Evolutionary conservation across 768 basidiomycete genomes (phyloP), one percentile per base, ranked within the genome.

Genomic region (Galerina sulciceps): DNA sequence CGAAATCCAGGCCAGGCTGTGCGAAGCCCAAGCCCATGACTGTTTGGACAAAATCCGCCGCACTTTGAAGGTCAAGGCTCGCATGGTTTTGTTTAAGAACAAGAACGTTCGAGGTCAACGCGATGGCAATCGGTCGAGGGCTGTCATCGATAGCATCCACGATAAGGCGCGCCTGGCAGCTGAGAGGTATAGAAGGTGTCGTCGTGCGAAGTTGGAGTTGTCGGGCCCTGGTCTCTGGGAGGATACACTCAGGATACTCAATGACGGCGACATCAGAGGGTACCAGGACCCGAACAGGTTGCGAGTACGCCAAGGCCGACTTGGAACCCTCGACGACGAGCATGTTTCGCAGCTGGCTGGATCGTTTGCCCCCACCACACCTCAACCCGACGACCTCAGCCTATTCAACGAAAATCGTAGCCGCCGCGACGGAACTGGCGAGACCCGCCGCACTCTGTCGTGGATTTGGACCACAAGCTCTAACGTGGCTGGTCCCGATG

Each of bases 251-350:
- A 23, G 20, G 22, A 15, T 43, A 2, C 51, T 66, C 2, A 14
- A 20, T 2, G 60, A 66, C 37, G 45, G 13, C 1, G 62, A 66
- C 34, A 53, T 66, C 17, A 23, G 62, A 5, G 54, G 54, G 2
- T 65, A 62, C 44, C 54, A 59, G 18, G 64, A 65, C 36, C 58
- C 64, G 13, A 34, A 57, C 10, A 10, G 31, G 9, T 38, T 59
- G 2, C 52, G n/a, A 13, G 3, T 10, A 13, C 34, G 26, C n/a
- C 17, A n/a, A 1, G 54, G 50, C 2, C 55, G 20, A 60, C 64
- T 10, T 60, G 75, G 11, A 1, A 67, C 64, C 1, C 60, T 65
- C 6, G 67, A 69, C 35, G 64, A 65, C 38, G 46, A n/a, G 9
- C 58, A 63, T 3, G 26, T 26, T 35, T n/a, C 58, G 5, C 13